Evolutionary conservation across 306 rosid genomes (phyloP).

Genomic region (Gastrolobium bilobum): DNA sequence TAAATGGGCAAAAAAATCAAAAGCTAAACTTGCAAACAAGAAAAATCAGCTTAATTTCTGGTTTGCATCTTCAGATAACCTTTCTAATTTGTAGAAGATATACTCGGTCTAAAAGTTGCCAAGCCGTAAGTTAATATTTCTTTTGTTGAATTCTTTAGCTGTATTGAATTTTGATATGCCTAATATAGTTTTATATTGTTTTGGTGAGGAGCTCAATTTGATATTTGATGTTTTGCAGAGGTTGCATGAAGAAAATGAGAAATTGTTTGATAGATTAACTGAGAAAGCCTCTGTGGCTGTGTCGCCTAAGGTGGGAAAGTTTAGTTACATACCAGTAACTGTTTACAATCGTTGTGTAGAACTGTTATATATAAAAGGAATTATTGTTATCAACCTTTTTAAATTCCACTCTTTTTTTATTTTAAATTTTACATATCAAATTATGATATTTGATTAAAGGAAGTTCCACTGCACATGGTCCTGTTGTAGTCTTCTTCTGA

Average conservation of each 20-base stretch:
- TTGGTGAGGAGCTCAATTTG: slow-evolving; percentile 42
- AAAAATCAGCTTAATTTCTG: slow-evolving; percentile 17
- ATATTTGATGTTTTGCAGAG: slow-evolving; percentile 71
- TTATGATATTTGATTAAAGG: slow-evolving; percentile 12
- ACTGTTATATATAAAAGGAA: not conserved
- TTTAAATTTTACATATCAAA: slow-evolving; percentile 9
- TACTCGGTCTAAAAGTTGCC: not conserved
- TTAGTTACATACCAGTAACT: slow-evolving; percentile 36
- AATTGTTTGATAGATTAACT: slow-evolving; percentile 90
- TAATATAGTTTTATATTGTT: slow-evolving; percentile 31
- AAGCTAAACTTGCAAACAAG: slow-evolving; percentile 27
- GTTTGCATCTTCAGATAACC: slow-evolving; percentile 7
- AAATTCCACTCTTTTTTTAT: not conserved
- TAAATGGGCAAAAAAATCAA: not conserved
- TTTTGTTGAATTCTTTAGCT: slow-evolving; percentile 20
- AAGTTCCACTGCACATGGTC: not conserved
- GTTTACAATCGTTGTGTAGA: not conserved
- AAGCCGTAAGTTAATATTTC: slow-evolving; percentile 24
- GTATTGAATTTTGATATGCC: slow-evolving; percentile 31
- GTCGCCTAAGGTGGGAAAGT: slow-evolving; percentile 73
- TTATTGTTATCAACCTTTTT: not conserved
- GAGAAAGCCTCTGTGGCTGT: slow-evolving; percentile 77
- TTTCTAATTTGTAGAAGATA: slow-evolving; percentile 37
- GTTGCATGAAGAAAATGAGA: slow-evolving; percentile 99
- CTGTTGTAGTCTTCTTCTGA: slow-evolving; percentile 30